phyloP scores from a whole-genome alignment of 164 flowering plant species.

The Euptelea pleiosperma region DNA sequence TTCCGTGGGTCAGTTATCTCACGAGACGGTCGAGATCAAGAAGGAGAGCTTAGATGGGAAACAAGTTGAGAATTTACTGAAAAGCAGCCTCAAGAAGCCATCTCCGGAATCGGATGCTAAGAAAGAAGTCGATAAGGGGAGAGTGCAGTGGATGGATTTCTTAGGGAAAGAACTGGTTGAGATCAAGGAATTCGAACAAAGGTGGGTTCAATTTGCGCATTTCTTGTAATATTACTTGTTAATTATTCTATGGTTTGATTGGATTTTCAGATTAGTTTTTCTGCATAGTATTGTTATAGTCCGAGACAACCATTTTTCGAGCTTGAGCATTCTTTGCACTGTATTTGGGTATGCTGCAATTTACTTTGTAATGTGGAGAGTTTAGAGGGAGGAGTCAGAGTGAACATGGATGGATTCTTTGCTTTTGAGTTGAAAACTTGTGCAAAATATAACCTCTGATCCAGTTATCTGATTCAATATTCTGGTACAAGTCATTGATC shows the following conservation, averaged over 20 bases:
- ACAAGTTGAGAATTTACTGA: conserved; percentile 26
- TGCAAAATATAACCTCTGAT: neutral
- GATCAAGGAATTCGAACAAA: conserved; percentile 71
- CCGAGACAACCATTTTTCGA: neutral
- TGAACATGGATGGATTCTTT: too few species aligned
- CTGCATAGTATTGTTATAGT: neutral
- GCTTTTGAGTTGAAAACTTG: too few species aligned
- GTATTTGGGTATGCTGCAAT: too few species aligned
- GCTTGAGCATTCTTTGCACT: conserved; percentile 3
- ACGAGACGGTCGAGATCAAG: conserved; percentile 26
- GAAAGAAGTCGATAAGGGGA: conserved; percentile 42
- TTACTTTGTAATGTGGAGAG: neutral
- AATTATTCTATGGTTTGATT: conserved; percentile 2
- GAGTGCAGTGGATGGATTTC: conserved; percentile 72
- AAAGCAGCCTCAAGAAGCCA: conserved; percentile 51
- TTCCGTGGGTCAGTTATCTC: conserved; percentile 26
- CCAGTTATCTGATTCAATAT: neutral
- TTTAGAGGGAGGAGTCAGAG: neutral
- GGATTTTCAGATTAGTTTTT: neutral
- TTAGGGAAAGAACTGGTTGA: conserved; percentile 66
- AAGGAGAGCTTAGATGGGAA: conserved; percentile 30
- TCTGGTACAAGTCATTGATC: neutral
- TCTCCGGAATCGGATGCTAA: conserved; percentile 17
- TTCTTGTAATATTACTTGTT: neutral
- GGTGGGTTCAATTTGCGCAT: conserved; percentile 33